phyloP scores from a whole-genome alignment of 805 yeast species.

The Candida caryicola region DNA sequence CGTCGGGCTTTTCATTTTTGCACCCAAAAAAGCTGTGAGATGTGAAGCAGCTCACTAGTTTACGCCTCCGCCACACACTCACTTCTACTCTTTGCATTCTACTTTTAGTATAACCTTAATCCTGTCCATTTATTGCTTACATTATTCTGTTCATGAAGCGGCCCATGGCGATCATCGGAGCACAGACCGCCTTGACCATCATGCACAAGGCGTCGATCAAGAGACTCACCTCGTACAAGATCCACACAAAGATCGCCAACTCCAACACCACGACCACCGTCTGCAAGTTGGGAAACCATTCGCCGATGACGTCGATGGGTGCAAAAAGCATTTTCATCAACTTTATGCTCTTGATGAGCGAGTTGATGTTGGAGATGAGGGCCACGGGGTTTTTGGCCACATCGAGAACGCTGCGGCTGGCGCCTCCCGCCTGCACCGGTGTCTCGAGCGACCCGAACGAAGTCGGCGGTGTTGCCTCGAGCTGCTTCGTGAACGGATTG shows the following conservation, averaged over 20 bases:
- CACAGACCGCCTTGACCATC: constrained; percentile 45
- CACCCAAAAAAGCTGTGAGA: not conserved
- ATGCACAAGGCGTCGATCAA: constrained; percentile 43
- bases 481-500: constrained; percentile 32
- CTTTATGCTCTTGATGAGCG: constrained; percentile 32
- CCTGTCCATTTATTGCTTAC: constrained; percentile 11
- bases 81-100: not conserved
- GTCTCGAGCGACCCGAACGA: constrained; percentile 9
- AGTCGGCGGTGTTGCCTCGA: constrained; percentile 26
- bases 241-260: constrained; percentile 39
- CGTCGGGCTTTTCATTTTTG: constrained; percentile 4
- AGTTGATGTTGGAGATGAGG: constrained; percentile 30
- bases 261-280: constrained; percentile 40
- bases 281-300: constrained; percentile 35
- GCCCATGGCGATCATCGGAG: constrained; percentile 47
- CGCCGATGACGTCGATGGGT: constrained; percentile 39
- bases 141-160: constrained; percentile 41
- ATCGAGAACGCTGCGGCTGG: not conserved
- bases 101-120: not conserved
- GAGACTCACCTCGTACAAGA: constrained; percentile 39
- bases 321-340: constrained; percentile 37
- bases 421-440: not conserved
- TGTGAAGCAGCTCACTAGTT: too few species aligned
- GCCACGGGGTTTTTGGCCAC: constrained; percentile 12
- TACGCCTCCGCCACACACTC: too few species aligned